Evolutionary conservation across 371 early-diverging fungal genomes (phyloP).

Genomic region (Lichtheimia ramosa): DNA sequence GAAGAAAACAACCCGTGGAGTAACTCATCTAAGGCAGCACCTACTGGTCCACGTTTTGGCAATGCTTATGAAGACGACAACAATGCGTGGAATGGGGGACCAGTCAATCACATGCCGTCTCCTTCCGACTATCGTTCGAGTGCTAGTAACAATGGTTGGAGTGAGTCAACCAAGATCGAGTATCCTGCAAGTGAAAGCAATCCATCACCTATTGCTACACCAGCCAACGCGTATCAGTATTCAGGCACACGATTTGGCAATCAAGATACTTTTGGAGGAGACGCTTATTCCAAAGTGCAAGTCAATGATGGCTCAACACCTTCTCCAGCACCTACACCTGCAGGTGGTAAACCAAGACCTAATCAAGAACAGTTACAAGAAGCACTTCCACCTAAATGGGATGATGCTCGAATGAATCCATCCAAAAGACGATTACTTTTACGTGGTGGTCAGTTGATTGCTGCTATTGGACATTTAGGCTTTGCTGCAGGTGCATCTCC

Average conservation of each 20-base stretch:
- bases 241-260: conserved; percentile 22
- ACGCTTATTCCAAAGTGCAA: conserved; percentile 15
- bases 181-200: conserved; percentile 6
- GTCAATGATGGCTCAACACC: conserved; percentile 5
- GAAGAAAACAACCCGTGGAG: conserved; percentile 9
- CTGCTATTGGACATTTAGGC: conserved; percentile 42
- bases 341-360: conserved; percentile 17
- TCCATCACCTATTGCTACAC: background rate
- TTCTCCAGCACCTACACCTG: conserved; percentile 8
- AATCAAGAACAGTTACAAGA: conserved; percentile 13
- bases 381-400: conserved; percentile 21
- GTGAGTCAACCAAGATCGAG: conserved; percentile 20
- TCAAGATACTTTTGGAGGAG: conserved; percentile 4
- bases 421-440: conserved; percentile 31
- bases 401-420: conserved; percentile 19
- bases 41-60: conserved; percentile 17
- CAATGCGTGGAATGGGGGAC: conserved; percentile 5
- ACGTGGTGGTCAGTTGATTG: conserved; percentile 32
- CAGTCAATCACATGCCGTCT: conserved; percentile 25
- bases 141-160: conserved; percentile 7
- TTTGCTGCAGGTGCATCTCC: conserved; percentile 52
- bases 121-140: conserved; percentile 29
- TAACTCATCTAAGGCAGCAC: background rate
- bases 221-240: conserved; percentile 20
- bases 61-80: conserved; percentile 23